Base-by-base conservation (phyloP, 2,329 filamentous ascomycete species). In the Pseudopyrenochaeta lycopersici region DNA sequence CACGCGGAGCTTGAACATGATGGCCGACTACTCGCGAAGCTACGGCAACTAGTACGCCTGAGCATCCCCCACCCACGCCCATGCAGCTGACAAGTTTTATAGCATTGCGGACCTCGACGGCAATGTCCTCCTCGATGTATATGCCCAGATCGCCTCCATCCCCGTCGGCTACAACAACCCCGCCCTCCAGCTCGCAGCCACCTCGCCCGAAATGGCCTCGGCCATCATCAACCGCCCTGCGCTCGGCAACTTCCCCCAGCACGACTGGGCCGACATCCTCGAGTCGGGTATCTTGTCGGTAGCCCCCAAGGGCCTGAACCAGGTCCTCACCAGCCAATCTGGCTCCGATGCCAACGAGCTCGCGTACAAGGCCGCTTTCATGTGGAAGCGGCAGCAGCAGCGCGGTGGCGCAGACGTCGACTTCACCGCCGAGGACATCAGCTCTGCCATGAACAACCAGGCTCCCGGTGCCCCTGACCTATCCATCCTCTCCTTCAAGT, bases 281-380 rank as follows among this genome's bases (percentile, higher is more conserved):
- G 87, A 90, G 78, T 86, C 88, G 2, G 91, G 92, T 66, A 86
- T 96, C 58, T 86, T 97, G 65, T 88, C 85, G 69, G 91, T 91
- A 43, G 91, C 92, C 0, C 93, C 92, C 54, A 89, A 89, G 74
- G 92, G 92, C 30, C 80, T 94, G 59, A 80, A 92, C 81, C 90
- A 97, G 77, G 92, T 97, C 66, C 96, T 96, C 80, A 97, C 92
- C 15, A 91, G 89, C 62, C 90, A 92, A 82, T 87, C 92, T 48
- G 92, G 92, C 57, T 96, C 91, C 17, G 92, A 97, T 71, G 92
- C 92, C 77, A 97, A 97, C 80, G 93, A 97, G 81, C 90, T 91
- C 30, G 93, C 93, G 38, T 97, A 92, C 85, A 97, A 97, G 81
- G 92, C 92, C 7, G 92, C 93, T 44, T 97, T 97, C 81, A 97